Evolutionary conservation across 495 filamentous ascomycete species (phyloP).

Genomic region (Penicillium paradoxum): DNA sequence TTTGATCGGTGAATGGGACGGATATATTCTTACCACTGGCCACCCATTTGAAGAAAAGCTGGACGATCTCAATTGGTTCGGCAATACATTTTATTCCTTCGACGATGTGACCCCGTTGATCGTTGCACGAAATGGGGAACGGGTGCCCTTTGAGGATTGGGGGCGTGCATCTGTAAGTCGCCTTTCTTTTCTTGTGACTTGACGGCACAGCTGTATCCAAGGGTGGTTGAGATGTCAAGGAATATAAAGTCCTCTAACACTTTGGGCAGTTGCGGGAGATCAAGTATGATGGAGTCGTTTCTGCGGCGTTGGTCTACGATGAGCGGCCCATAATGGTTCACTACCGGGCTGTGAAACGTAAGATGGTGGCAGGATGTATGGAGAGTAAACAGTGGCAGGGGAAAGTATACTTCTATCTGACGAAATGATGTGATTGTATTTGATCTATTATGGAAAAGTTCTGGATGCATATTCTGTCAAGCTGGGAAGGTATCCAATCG

Average conservation of each 20-base stretch:
- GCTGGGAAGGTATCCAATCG: no score
- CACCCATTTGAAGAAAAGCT: constrained; percentile 18
- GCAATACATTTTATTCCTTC: no score
- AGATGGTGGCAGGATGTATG: constrained; percentile 26
- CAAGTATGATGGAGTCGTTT: constrained; percentile 22
- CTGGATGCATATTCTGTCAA: no score
- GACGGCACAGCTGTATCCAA: no score
- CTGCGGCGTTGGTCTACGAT: constrained; percentile 29
- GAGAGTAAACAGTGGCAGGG: constrained; percentile 13
- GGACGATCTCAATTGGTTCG: constrained; percentile 12
- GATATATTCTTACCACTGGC: constrained; percentile 18
- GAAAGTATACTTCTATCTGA: constrained; percentile 15
- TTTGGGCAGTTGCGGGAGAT: constrained; percentile 20
- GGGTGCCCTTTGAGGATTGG: constrained; percentile 16
- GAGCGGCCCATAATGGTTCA: constrained; percentile 24
- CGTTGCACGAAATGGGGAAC: constrained; percentile 16
- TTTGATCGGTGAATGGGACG: constrained; percentile 25
- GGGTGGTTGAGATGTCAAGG: no score
- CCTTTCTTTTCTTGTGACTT: background rate
- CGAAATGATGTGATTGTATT: background rate
- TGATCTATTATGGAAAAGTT: no score
- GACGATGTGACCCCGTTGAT: constrained; percentile 19
- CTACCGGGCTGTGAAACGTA: constrained; percentile 23
- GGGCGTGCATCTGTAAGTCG: constrained; percentile 18
- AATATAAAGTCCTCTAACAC: no score